Percentiles rank a stretch among this genome's conserved stretches.
Conservation (phyloP, 179 eudicot genomes). For the Patellifolia procumbens region DNA sequence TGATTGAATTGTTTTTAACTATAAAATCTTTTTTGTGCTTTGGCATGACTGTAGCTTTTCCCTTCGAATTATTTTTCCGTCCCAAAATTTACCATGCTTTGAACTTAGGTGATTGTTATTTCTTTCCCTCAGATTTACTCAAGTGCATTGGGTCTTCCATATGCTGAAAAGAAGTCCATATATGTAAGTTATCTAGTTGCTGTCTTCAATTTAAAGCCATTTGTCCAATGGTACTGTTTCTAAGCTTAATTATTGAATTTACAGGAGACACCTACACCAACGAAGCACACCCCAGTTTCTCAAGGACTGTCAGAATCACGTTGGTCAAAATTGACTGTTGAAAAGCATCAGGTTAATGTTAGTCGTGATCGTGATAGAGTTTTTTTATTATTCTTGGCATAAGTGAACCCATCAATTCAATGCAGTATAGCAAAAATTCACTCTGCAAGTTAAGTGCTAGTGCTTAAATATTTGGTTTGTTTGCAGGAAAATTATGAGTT, state of each 20-base stretch:
- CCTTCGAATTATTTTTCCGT: background rate
- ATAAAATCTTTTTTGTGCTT: background rate
- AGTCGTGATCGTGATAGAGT: background rate
- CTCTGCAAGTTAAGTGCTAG: background rate
- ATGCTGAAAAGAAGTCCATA: conserved; percentile 55
- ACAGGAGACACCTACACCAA: conserved; percentile 93
- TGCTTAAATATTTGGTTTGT: conserved; percentile 18
- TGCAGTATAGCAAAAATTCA: background rate
- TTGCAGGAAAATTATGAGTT: conserved; percentile 80
- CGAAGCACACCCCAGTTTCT: conserved; percentile 54
- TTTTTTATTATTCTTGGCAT: background rate
- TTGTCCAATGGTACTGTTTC: background rate
- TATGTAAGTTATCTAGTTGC: conserved; percentile 54
- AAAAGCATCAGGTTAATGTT: conserved; percentile 71
- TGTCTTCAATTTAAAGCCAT: conserved; percentile 3
- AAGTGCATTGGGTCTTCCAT: conserved; percentile 58
- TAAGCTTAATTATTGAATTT: conserved; percentile 17
- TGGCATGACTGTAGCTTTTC: background rate
- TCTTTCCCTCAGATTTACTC: conserved; percentile 56
- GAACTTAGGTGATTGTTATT: conserved; percentile 4
- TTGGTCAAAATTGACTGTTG: conserved; percentile 66
- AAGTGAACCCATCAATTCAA: background rate
- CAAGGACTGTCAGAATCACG: conserved; percentile 81
- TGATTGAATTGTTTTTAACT: background rate
- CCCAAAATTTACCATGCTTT: background rate